Evolutionary conservation across 352 stramenopile species (phyloP), one percentile per base, ranked within the genome.

Genomic region (Globisporangium nagaii): DNA sequence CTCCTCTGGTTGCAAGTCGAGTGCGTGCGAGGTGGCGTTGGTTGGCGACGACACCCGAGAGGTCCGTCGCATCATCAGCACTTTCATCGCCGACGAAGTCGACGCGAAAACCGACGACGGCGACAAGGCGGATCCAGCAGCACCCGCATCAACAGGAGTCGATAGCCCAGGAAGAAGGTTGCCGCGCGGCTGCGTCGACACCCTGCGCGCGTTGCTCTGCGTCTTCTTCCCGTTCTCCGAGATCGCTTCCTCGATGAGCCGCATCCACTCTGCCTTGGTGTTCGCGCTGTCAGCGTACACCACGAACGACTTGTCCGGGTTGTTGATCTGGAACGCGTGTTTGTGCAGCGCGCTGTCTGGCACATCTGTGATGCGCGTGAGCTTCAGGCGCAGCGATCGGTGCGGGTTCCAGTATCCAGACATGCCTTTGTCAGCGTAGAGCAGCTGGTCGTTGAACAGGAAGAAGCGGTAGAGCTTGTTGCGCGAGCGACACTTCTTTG

Each of bases 401-500:
- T 95, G 85, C 4, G 85, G 83, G 48, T 88, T 93, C 81, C 80
- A 95, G 42, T 80, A 76, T 2, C 83, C 81, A 6, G 73, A 87
- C 58, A 95, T 84, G 24, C 69, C 68, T 49, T 88, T 87, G 59
- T 94, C 85, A 2, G 76, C 77, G 48, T 93, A 95, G 51, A 93
- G 27, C 2, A 93, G 53, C 60, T 93, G 85, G 44, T 95, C 84
- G 52, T 93, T 93, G 66, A 93, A 95, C 15, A 93, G 76, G 60
- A 95, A 93, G 52, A 95, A 95, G 11, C 84, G 83, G 54, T 95
- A 95, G 13, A 74, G 66, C 31, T 88, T 79, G 58, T 90, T 92
- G 17, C 90, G 77, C 11, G 80, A 97, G 24, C 95, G 78, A 43
- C 91, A 97, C 39, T 89, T 90, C 73, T 99, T 99, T 20, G 87